Evolutionary conservation across 2,329 filamentous ascomycete species (phyloP).

Genomic region (Nemania diffusa): DNA sequence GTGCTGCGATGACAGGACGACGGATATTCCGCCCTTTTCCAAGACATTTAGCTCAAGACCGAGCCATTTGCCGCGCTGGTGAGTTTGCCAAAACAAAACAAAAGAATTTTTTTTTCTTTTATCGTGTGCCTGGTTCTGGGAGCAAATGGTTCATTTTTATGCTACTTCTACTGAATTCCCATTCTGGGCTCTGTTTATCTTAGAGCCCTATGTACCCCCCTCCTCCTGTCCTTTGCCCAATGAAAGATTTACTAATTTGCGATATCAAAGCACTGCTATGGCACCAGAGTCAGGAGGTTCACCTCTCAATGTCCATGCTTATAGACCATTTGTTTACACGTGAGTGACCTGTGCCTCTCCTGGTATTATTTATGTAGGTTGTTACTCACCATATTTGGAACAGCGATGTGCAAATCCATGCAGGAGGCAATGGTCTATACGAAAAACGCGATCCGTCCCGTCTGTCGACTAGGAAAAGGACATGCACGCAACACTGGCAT

Average conservation of each 20-base stretch:
- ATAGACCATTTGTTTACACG: conserved; percentile 22
- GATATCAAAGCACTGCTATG: conserved; percentile 18
- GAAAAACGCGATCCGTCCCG: conserved; percentile 25
- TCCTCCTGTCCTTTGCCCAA: neutral
- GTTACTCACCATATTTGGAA: conserved; percentile 5
- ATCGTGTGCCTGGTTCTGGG: neutral
- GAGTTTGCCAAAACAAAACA: no score
- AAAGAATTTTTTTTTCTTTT: no score
- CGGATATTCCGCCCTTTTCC: conserved; percentile 28
- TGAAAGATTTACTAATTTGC: neutral
- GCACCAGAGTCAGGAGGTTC: conserved; percentile 19
- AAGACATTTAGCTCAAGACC: neutral
- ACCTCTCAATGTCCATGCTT: conserved; percentile 8
- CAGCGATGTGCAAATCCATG: conserved; percentile 23
- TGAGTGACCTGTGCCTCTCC: conserved; percentile 5
- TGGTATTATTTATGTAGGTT: no score
- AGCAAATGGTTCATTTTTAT: no score
- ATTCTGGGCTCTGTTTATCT: neutral
- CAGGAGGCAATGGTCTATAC: neutral
- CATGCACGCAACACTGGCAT: conserved; percentile 4
- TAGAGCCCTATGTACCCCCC: no score
- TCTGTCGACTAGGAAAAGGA: conserved; percentile 12
- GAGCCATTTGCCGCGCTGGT: conserved; percentile 14
- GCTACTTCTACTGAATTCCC: neutral
- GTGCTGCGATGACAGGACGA: conserved; percentile 32